These are phyloP conservation scores for Yamadazyma sp. DNA, from an alignment of 1,139 yeast genomes.

Conservation along the genomic window DNA sequence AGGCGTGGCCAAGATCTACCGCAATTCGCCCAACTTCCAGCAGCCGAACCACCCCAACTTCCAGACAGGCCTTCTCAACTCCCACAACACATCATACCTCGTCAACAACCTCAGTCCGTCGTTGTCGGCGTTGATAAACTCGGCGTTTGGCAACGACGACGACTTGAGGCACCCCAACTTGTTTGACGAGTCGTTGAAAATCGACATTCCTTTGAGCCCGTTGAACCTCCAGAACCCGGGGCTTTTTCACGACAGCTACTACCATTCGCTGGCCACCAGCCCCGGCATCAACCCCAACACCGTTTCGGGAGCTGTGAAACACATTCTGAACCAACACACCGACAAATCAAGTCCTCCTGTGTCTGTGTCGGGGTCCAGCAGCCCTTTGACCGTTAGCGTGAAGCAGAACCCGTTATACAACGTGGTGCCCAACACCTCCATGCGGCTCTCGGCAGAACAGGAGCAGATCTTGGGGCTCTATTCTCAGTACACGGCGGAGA, in stretches of 20 bases:
- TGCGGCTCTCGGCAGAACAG: conserved; percentile 22
- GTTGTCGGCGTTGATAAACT: conserved; percentile 42
- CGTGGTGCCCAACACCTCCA: conserved; percentile 4
- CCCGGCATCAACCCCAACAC: conserved; percentile 7
- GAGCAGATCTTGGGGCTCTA: conserved; percentile 37
- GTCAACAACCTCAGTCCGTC: conserved; percentile 37
- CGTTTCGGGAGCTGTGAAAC: no score
- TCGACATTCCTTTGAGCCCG: conserved; percentile 35
- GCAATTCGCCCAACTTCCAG: neutral
- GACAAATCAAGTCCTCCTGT: neutral
- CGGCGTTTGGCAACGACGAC: conserved; percentile 42
- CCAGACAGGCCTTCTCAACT: conserved; percentile 2
- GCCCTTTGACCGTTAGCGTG: conserved; percentile 9
- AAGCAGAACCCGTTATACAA: conserved; percentile 7
- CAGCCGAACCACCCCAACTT: neutral
- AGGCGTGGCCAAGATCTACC: neutral
- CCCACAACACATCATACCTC: conserved; percentile 14
- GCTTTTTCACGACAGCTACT: conserved; percentile 10
- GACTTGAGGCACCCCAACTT: conserved; percentile 13
- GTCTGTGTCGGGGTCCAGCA: neutral
- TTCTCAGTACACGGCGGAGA: conserved; percentile 54
- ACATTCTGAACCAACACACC: no score
- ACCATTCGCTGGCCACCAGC: conserved; percentile 4
- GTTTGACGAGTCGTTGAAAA: conserved; percentile 13
- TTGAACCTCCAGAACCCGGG: conserved; percentile 22